Evolutionary conservation across 257 asterid species (phyloP).

Genomic region (Nicotiana attenuata): DNA sequence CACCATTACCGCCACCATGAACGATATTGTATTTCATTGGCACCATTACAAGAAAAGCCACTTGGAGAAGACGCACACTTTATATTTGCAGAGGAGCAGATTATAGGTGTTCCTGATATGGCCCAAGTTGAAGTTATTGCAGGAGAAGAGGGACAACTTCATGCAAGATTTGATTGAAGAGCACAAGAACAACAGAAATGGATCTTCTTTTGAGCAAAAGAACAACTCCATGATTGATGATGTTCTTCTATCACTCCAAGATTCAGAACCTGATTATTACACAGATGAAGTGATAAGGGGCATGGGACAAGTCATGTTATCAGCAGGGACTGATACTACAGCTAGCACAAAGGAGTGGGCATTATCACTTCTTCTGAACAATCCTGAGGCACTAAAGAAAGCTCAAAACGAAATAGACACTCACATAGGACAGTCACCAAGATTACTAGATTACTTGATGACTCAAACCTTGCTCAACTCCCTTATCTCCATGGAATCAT

Average conservation of each 20-base stretch:
- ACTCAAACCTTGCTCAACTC: constrained; percentile 38
- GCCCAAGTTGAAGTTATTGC: constrained; percentile 13
- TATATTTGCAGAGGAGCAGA: no score
- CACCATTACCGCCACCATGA: no score
- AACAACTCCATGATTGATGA: constrained; percentile 36
- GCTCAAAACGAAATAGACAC: constrained; percentile 48
- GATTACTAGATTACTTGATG: constrained; percentile 45
- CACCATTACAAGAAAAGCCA: no score
- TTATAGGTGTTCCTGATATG: no score
- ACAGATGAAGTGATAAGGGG: constrained; percentile 28
- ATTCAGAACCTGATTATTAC: constrained; percentile 32
- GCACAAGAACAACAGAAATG: constrained; percentile 1
- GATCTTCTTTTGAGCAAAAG: not conserved
- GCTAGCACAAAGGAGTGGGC: constrained; percentile 63
- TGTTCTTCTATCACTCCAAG: constrained; percentile 34
- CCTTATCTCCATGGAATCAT: constrained; percentile 22
- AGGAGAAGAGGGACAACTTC: constrained; percentile 31
- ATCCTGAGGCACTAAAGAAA: constrained; percentile 36
- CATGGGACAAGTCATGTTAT: constrained; percentile 25
- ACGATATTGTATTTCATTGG: no score
- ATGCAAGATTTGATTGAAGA: constrained; percentile 40
- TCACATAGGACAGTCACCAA: constrained; percentile 20
- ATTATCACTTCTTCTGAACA: constrained; percentile 47
- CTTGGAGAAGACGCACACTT: no score
- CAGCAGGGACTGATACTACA: constrained; percentile 56